Evolutionary conservation across 2,329 filamentous ascomycete species (phyloP).

Genomic region (Epichloe gansuensis): DNA sequence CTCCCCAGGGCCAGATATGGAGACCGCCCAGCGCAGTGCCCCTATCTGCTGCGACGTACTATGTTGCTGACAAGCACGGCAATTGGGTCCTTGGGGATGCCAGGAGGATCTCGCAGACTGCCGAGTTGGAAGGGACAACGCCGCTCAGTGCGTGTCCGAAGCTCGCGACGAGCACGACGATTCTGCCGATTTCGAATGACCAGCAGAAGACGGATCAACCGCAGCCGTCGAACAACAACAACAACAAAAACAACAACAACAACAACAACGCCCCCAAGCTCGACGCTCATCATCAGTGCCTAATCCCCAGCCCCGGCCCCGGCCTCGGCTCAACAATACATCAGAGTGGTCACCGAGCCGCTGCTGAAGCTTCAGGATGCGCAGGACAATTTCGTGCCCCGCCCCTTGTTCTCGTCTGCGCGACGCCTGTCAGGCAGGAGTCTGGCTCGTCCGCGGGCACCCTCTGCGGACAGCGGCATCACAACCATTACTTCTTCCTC

Average conservation of each 20-base stretch:
- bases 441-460: conserved; percentile 13
- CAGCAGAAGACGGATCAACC: neutral
- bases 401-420: conserved; percentile 14
- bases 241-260: neutral
- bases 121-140: conserved; percentile 14
- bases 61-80: conserved; percentile 38
- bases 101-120: conserved; percentile 16
- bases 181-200: conserved; percentile 10
- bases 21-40: conserved; percentile 34
- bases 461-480: conserved; percentile 22
- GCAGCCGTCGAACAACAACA: neutral
- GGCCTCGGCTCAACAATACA: neutral
- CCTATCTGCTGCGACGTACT: conserved; percentile 32
- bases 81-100: conserved; percentile 40
- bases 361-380: neutral
- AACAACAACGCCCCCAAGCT: neutral
- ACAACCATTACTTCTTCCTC: conserved; percentile 21
- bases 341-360: conserved; percentile 4
- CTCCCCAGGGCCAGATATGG: conserved; percentile 34
- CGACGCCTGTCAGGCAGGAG: conserved; percentile 12
- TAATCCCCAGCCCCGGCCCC: neutral
- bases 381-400: conserved; percentile 7
- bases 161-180: conserved; percentile 7
- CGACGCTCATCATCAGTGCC: neutral
- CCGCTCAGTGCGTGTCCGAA: conserved; percentile 6